Evolutionary conservation across 495 filamentous ascomycete genomes (phyloP).

Genomic region (Cairneyella variabilis): DNA sequence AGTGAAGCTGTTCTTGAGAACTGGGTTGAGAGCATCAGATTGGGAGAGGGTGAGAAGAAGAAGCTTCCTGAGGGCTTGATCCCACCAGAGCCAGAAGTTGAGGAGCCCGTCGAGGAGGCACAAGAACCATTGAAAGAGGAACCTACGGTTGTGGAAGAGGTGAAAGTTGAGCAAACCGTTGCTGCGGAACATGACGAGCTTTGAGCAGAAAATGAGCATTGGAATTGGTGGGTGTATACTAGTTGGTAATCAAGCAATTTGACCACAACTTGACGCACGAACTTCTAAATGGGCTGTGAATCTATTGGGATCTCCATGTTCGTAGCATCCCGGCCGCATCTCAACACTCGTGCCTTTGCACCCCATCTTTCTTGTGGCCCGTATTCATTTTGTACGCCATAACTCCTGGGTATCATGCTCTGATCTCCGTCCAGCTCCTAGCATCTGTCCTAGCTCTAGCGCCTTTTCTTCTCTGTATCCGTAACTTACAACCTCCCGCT

Average conservation of each 20-base stretch:
- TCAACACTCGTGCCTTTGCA: too few species aligned
- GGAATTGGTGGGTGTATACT: too few species aligned
- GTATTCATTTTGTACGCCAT: conserved; percentile 1
- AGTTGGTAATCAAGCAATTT: too few species aligned
- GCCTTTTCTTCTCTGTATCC: too few species aligned
- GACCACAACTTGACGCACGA: too few species aligned
- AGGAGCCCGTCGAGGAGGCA: conserved; percentile 8
- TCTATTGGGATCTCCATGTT: too few species aligned
- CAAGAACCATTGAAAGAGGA: conserved; percentile 4
- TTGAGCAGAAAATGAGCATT: too few species aligned
- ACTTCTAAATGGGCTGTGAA: too few species aligned
- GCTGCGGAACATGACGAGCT: conserved; percentile 25
- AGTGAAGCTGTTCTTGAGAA: conserved; percentile 60
- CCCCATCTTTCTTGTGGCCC: too few species aligned
- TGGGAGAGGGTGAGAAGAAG: conserved; percentile 80
- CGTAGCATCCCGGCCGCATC: too few species aligned
- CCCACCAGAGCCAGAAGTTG: conserved; percentile 32
- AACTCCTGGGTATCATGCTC: conserved; percentile 20
- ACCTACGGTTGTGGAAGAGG: conserved; percentile 2
- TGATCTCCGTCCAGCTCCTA: background rate
- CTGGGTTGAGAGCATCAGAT: conserved; percentile 83
- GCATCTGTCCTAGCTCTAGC: background rate
- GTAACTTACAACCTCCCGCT: conserved; percentile 24
- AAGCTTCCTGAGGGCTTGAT: conserved; percentile 75
- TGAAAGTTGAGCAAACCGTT: conserved; percentile 10